Evolutionary conservation across 768 basidiomycete genomes (phyloP).

Genomic region (Suillus spraguei): DNA sequence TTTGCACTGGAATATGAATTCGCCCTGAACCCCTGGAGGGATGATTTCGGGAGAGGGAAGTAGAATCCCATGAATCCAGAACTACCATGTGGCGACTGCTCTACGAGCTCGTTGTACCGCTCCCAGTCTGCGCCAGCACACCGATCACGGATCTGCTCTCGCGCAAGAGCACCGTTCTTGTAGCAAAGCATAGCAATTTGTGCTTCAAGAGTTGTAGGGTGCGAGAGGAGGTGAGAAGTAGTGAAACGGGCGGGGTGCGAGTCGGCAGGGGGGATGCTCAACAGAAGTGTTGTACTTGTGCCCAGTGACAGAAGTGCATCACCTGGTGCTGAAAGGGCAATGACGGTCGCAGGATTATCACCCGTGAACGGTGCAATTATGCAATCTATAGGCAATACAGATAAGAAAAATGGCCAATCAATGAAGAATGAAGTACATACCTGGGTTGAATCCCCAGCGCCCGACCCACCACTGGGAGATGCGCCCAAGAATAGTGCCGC

Average conservation of each 20-base stretch:
- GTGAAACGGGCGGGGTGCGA: conserved; percentile 69
- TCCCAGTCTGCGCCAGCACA: conserved; percentile 66
- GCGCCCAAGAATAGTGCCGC: conserved; percentile 66
- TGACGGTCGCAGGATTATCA: conserved; percentile 86
- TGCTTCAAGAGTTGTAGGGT: conserved; percentile 55
- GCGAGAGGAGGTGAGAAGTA: conserved; percentile 73
- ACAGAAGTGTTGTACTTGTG: conserved; percentile 85
- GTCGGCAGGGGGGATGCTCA: conserved; percentile 70
- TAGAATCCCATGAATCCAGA: conserved; percentile 70
- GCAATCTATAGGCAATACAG: conserved; percentile 51
- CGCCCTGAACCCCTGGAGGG: conserved; percentile 74
- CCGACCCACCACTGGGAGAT: conserved; percentile 72
- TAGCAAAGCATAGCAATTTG: conserved; percentile 93
- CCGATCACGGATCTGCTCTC: conserved; percentile 73
- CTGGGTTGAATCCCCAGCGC: conserved; percentile 73
- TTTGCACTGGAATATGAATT: conserved; percentile 57
- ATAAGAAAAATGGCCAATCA: not conserved
- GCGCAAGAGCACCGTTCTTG: conserved; percentile 84
- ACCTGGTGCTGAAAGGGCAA: conserved; percentile 71
- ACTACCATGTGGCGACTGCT: conserved; percentile 55
- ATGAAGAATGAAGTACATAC: conserved; percentile 35
- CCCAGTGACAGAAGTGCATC: conserved; percentile 87
- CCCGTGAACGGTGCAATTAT: conserved; percentile 85
- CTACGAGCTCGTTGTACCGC: conserved; percentile 67
- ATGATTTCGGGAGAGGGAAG: conserved; percentile 88